Percentiles rank a stretch among this genome's conserved stretches.
These are phyloP conservation scores for Pneumocystis murina DNA, from an alignment of 1,139 yeast species.

Conservation along the genomic window DNA sequence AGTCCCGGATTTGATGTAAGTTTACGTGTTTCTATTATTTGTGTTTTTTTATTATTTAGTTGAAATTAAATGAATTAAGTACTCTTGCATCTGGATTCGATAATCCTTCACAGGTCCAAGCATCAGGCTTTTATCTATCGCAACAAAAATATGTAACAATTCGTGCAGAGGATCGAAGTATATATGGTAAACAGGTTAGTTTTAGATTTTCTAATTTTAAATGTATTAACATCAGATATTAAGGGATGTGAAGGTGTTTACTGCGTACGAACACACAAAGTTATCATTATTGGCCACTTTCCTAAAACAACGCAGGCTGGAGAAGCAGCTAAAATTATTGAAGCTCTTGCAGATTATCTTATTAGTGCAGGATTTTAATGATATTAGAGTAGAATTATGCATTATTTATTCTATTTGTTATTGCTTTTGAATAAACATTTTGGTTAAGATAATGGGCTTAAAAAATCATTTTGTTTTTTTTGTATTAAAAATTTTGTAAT, in stretches of 20 bases:
- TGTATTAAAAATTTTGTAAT: neutral
- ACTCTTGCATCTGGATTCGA: slow-evolving; percentile 68
- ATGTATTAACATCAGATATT: slow-evolving; percentile 25
- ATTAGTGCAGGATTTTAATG: slow-evolving; percentile 65
- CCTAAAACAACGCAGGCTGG: slow-evolving; percentile 84
- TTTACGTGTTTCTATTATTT: neutral
- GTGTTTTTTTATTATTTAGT: slow-evolving; percentile 6
- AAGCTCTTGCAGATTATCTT: slow-evolving; percentile 86
- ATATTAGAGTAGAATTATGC: neutral
- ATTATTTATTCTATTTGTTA: neutral
- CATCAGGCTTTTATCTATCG: slow-evolving; percentile 70
- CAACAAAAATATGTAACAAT: slow-evolving; percentile 79
- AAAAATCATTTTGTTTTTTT: neutral
- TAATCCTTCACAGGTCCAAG: slow-evolving; percentile 63
- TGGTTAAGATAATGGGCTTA: neutral
- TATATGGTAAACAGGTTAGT: slow-evolving; percentile 71
- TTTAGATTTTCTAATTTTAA: neutral
- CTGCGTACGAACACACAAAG: slow-evolving; percentile 86
- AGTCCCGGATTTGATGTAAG: slow-evolving; percentile 50
- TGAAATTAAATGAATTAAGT: slow-evolving; percentile 49
- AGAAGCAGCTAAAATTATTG: slow-evolving; percentile 87
- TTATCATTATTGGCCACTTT: slow-evolving; percentile 85
- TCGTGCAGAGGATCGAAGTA: slow-evolving; percentile 81
- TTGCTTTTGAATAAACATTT: neutral
- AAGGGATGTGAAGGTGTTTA: slow-evolving; percentile 48